These are phyloP conservation scores for Ustilago trichophora DNA, from an alignment of 1,284 basidiomycete species.

Conservation along the genomic window DNA sequence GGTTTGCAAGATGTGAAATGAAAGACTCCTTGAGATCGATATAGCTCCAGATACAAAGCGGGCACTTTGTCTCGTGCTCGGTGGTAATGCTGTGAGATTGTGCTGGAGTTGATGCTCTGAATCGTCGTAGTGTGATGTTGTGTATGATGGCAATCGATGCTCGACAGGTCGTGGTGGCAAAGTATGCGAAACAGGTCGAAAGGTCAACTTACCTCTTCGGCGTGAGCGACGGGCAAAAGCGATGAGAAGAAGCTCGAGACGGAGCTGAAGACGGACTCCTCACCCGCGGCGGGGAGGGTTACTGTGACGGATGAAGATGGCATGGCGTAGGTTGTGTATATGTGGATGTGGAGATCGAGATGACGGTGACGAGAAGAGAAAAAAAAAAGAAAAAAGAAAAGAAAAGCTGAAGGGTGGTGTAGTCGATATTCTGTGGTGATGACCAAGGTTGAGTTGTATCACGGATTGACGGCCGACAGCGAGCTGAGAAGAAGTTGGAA, in stretches of 20 bases:
- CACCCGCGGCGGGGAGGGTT: conserved; percentile 28
- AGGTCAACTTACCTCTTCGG: conserved; percentile 52
- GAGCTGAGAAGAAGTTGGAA: conserved; percentile 11
- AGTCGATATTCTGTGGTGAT: conserved; percentile 6
- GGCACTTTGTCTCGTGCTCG: too few relatives aligned
- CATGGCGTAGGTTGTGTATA: conserved; percentile 39
- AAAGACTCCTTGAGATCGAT: too few relatives aligned
- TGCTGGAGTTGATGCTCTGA: too few relatives aligned
- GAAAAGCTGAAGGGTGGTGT: neutral
- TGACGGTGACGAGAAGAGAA: conserved; percentile 3
- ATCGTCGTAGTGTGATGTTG: too few relatives aligned
- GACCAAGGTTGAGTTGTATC: conserved; percentile 9
- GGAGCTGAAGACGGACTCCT: conserved; percentile 47
- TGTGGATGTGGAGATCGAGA: conserved; percentile 10
- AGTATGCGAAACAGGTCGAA: neutral
- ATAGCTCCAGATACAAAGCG: too few relatives aligned
- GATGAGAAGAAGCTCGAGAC: conserved; percentile 53
- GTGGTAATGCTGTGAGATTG: too few relatives aligned
- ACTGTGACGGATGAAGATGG: conserved; percentile 46
- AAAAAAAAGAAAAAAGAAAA: too few relatives aligned
- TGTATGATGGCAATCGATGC: too few relatives aligned
- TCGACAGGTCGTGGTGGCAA: too few relatives aligned
- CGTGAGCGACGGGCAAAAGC: conserved; percentile 51
- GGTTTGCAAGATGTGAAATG: too few relatives aligned
- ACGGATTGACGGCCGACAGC: conserved; percentile 11